Evolutionary conservation across 768 basidiomycete species (phyloP).

Genomic region (Leccinum boreale): DNA sequence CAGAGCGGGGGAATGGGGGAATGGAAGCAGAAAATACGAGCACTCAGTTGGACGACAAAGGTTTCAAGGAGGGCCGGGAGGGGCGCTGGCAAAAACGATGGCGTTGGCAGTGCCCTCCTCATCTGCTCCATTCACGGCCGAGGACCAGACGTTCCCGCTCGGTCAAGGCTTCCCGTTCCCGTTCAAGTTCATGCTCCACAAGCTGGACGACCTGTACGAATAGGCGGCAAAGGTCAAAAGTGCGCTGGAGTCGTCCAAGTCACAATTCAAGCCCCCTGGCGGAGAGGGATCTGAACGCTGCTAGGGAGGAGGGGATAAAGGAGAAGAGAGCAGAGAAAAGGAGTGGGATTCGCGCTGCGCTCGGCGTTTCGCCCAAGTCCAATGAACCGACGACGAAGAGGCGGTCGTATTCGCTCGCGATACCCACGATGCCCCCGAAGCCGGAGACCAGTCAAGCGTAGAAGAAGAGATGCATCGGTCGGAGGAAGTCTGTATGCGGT

Average conservation of each 20-base stretch:
- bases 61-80: too few species aligned
- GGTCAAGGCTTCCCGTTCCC: slow-evolving; percentile 49
- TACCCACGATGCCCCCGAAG: slow-evolving; percentile 1
- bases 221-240: slow-evolving; percentile 56
- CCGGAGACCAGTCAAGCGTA: slow-evolving; percentile 33
- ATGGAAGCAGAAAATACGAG: too few species aligned
- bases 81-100: too few species aligned
- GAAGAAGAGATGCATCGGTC: slow-evolving; percentile 56
- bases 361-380: slow-evolving; percentile 17
- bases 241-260: slow-evolving; percentile 50
- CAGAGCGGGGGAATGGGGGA: too few species aligned
- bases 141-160: slow-evolving; percentile 42
- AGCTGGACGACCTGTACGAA: slow-evolving; percentile 57
- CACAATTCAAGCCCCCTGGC: slow-evolving; percentile 55
- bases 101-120: slow-evolving; percentile 1
- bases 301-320: slow-evolving; percentile 12
- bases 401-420: background rate
- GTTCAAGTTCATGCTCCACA: slow-evolving; percentile 66
- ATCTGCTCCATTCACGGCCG: background rate
- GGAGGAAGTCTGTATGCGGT: slow-evolving; percentile 44
- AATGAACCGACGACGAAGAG: background rate
- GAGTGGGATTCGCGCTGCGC: slow-evolving; percentile 26
- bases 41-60: too few species aligned
- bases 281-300: slow-evolving; percentile 28
- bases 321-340: slow-evolving; percentile 15